These are phyloP conservation scores for Aspergillus ustus DNA, from an alignment of 2,329 filamentous ascomycete species.

Conservation along the genomic window DNA sequence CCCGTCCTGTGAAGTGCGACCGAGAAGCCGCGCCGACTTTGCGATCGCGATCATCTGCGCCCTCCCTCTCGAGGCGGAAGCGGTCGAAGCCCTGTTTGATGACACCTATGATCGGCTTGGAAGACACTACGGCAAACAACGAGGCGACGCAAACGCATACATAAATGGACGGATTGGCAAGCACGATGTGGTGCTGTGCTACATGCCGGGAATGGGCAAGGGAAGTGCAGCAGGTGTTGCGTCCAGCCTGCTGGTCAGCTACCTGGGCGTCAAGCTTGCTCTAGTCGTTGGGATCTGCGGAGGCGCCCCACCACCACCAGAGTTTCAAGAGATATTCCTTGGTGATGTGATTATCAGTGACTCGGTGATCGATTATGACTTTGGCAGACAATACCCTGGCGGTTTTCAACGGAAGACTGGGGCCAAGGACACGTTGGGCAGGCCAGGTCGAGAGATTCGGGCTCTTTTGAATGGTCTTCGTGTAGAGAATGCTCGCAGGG, in stretches of 20 bases:
- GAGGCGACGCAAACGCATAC: conserved; percentile 1
- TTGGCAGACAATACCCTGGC: conserved; percentile 2
- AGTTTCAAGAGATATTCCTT: not conserved
- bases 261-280: not conserved
- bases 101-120: not conserved
- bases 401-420: not conserved
- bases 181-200: conserved; percentile 5
- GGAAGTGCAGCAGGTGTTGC: not conserved
- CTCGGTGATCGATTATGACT: conserved; percentile 3
- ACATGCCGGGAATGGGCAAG: conserved; percentile 6
- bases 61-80: no score
- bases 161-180: not conserved
- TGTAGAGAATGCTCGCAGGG: not conserved
- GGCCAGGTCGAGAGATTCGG: not conserved
- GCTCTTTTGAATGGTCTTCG: not conserved
- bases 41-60: no score
- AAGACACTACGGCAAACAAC: not conserved
- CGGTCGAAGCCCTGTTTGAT: conserved; percentile 6
- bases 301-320: no score
- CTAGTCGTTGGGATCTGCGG: conserved; percentile 2
- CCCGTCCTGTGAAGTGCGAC: no score
- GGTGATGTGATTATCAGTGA: conserved; percentile 9
- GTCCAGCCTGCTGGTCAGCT: not conserved
- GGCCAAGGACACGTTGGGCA: not conserved
- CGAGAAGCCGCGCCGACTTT: no score